A percentile compares a stretch with the other conserved stretches of the same genome.
phyloP scores from a whole-genome alignment of 2,329 filamentous ascomycete species.

The Mollisia scopiformis region DNA sequence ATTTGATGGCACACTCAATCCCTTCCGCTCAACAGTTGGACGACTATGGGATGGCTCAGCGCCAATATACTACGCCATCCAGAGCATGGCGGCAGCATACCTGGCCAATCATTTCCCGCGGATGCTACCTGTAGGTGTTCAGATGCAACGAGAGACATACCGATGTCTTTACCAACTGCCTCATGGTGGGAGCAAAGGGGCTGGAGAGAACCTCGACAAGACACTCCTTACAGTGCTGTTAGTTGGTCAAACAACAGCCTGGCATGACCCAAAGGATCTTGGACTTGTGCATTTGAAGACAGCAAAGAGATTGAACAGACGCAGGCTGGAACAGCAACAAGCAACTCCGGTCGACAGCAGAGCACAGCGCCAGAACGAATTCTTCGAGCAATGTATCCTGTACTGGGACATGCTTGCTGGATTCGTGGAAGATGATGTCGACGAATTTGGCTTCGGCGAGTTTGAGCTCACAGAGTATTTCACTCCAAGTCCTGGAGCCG shows the following conservation, averaged over 20 bases:
- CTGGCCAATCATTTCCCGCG: slow-evolving; percentile 59
- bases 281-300: slow-evolving; percentile 42
- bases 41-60: slow-evolving; percentile 60
- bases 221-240: slow-evolving; percentile 60
- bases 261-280: slow-evolving; percentile 59
- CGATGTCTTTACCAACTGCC: slow-evolving; percentile 46
- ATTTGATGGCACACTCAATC: slow-evolving; percentile 64
- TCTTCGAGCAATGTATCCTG: slow-evolving; percentile 36
- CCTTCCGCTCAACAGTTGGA: slow-evolving; percentile 60
- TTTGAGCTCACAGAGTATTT: not conserved
- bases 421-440: slow-evolving; percentile 32
- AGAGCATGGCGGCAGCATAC: slow-evolving; percentile 66
- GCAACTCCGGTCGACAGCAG: slow-evolving; percentile 8
- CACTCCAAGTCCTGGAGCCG: not conserved
- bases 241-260: slow-evolving; percentile 61
- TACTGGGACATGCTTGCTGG: slow-evolving; percentile 37
- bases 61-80: slow-evolving; percentile 62
- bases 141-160: slow-evolving; percentile 47
- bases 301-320: slow-evolving; percentile 31
- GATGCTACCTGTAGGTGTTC: slow-evolving; percentile 52
- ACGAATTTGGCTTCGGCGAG: slow-evolving; percentile 27
- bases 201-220: slow-evolving; percentile 52
- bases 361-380: slow-evolving; percentile 31
- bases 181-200: slow-evolving; percentile 50
- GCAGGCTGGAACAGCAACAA: slow-evolving; percentile 29